Evolutionary conservation across 139 green algal genomes (phyloP).

Genomic region (Dunaliella sp.): DNA sequence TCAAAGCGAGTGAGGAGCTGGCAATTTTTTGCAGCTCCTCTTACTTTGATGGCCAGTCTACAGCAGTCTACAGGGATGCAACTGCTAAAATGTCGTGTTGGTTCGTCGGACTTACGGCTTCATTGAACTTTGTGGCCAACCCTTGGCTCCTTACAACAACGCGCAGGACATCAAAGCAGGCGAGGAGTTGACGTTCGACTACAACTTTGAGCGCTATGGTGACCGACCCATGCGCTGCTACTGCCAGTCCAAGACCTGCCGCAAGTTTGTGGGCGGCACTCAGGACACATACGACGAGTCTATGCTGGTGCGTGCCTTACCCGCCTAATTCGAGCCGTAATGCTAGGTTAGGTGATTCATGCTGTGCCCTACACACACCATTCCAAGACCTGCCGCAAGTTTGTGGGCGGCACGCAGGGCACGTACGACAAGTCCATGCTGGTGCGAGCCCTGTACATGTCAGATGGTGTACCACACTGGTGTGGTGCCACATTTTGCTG

Average conservation of each 20-base stretch:
- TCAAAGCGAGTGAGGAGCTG: not conserved
- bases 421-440: conserved; percentile 31
- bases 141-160: too few species aligned
- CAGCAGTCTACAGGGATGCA: too few species aligned
- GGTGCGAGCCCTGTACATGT: too few species aligned
- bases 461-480: too few species aligned
- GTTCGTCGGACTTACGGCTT: not conserved
- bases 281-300: conserved; percentile 33
- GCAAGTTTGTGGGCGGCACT: conserved; percentile 81
- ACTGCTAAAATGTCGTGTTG: too few species aligned
- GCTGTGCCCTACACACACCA: too few species aligned
- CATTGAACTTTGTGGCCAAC: not conserved
- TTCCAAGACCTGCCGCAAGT: conserved; percentile 67
- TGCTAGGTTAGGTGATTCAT: too few species aligned
- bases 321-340: too few species aligned
- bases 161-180: conserved; percentile 62
- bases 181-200: conserved; percentile 97
- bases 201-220: conserved; percentile 98
- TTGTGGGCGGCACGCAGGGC: conserved; percentile 80
- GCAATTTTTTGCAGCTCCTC: too few species aligned
- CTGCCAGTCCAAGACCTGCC: conserved; percentile 48
- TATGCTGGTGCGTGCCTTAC: too few species aligned
- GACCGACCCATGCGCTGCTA: conserved; percentile 80
- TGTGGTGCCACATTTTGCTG: too few species aligned
- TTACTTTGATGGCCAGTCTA: too few species aligned